Evolutionary conservation across 768 basidiomycete genomes (phyloP).

Genomic region (Phaeotremella skinneri): DNA sequence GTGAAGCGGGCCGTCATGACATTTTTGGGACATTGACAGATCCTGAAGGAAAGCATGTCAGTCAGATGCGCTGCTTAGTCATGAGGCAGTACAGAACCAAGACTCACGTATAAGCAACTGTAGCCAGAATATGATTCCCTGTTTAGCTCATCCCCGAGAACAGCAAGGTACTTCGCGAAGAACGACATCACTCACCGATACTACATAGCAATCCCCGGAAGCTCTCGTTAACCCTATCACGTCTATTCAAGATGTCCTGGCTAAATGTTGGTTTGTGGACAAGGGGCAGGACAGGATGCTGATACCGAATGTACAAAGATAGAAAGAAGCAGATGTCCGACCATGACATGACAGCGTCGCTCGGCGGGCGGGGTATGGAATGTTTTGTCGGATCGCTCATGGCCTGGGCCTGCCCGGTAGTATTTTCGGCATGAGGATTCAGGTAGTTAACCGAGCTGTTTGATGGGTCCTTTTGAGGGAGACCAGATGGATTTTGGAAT

Average conservation of each 20-base stretch:
- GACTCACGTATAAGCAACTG: slow-evolving; percentile 26
- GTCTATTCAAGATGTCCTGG: slow-evolving; percentile 25
- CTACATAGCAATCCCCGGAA: slow-evolving; percentile 29
- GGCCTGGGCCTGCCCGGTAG: no score
- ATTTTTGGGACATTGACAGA: slow-evolving; percentile 26
- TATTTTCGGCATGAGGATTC: no score
- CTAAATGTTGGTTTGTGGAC: slow-evolving; percentile 43
- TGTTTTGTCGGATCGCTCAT: no score
- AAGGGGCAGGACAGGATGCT: slow-evolving; percentile 33
- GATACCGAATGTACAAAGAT: slow-evolving; percentile 34
- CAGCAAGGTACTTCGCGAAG: no score
- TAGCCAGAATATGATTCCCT: neutral
- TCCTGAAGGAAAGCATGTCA: slow-evolving; percentile 10
- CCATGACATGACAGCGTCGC: slow-evolving; percentile 9
- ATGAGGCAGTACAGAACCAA: neutral
- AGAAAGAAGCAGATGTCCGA: slow-evolving; percentile 34
- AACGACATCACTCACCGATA: slow-evolving; percentile 19
- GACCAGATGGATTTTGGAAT: no score
- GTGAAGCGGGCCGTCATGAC: slow-evolving; percentile 16
- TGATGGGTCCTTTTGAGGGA: no score
- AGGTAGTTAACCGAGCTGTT: no score
- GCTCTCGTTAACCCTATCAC: slow-evolving; percentile 30
- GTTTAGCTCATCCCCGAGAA: neutral
- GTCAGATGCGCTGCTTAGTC: no score
- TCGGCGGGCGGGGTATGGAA: no score